Percentiles rank a stretch among this genome's conserved stretches.
Evolutionary conservation across 164 flowering plant species (phyloP).

Genomic region (Saururus chinensis): DNA sequence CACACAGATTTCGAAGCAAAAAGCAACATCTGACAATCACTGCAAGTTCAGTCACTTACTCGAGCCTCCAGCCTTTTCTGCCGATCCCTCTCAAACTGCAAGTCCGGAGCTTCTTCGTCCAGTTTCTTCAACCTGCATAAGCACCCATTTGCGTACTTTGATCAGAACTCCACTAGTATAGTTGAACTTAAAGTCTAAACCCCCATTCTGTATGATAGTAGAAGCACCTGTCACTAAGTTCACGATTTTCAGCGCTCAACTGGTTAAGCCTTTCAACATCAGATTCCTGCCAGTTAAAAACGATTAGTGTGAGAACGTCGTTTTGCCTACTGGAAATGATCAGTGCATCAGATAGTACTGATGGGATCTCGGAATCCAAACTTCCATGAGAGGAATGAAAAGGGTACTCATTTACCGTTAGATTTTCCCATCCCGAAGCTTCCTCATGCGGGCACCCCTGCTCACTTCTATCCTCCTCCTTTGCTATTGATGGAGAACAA

Average conservation of each 20-base stretch:
- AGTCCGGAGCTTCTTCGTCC: conserved; percentile 23
- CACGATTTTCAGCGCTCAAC: conserved; percentile 41
- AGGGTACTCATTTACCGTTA: too few species aligned
- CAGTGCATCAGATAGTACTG: too few species aligned
- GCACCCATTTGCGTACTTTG: conserved; percentile 1
- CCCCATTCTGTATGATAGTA: too few species aligned
- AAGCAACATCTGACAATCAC: too few species aligned
- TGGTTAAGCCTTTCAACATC: conserved; percentile 3
- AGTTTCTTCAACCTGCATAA: conserved; percentile 29
- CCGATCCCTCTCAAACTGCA: conserved; percentile 39
- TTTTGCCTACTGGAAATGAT: conserved; percentile 1
- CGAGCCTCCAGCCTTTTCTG: conserved; percentile 35
- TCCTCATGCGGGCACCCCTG: conserved; percentile 15
- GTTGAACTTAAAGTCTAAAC: too few species aligned
- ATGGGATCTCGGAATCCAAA: too few species aligned
- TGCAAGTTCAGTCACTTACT: too few species aligned
- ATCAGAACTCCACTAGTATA: not conserved
- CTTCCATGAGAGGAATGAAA: too few species aligned
- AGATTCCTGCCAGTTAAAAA: too few species aligned
- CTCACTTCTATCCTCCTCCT: not conserved
- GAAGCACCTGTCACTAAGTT: conserved; percentile 4
- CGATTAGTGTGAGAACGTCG: not conserved
- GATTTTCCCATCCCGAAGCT: conserved; percentile 9
- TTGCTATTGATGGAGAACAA: conserved; percentile 10
- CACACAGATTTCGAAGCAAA: too few species aligned